These are phyloP conservation scores for Lachancea sp. DNA, from an alignment of 805 yeast genomes.

Conservation along the genomic window DNA sequence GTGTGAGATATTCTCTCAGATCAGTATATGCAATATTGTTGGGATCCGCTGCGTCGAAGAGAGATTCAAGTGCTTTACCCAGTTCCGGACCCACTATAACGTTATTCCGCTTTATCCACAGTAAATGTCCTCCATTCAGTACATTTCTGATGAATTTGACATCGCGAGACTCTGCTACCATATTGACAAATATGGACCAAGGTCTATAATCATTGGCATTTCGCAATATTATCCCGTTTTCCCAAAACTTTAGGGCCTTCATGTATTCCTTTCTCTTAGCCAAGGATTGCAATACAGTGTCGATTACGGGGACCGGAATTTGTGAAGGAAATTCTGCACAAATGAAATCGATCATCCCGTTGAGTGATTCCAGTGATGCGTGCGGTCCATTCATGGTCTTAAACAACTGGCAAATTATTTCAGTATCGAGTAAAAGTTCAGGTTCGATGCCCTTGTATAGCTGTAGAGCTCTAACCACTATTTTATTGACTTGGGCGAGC, in stretches of 20 bases:
- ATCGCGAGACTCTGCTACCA: slow-evolving; percentile 17
- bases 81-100: slow-evolving; percentile 17
- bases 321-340: slow-evolving; percentile 5
- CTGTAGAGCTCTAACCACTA: slow-evolving; percentile 4
- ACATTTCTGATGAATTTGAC: slow-evolving; percentile 11
- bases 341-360: slow-evolving; percentile 18
- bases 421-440: slow-evolving; percentile 12
- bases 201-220: slow-evolving; percentile 21
- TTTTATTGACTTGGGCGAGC: slow-evolving; percentile 3
- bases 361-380: slow-evolving; percentile 14
- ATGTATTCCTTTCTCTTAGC: slow-evolving; percentile 20
- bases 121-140: slow-evolving; percentile 20
- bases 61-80: slow-evolving; percentile 9
- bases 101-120: slow-evolving; percentile 22
- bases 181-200: slow-evolving; percentile 21
- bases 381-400: slow-evolving; percentile 15
- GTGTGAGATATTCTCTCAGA: slow-evolving; percentile 5
- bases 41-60: slow-evolving; percentile 16
- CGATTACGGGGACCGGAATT: slow-evolving; percentile 11
- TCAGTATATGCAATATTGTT: slow-evolving; percentile 8
- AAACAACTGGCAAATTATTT: slow-evolving; percentile 18
- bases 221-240: slow-evolving; percentile 8
- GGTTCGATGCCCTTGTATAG: slow-evolving; percentile 9
- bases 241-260: slow-evolving; percentile 24
- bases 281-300: slow-evolving; percentile 15